Base-by-base conservation (phyloP, 116 monocot genomes). In the Phalaenopsis hybrid region DNA sequence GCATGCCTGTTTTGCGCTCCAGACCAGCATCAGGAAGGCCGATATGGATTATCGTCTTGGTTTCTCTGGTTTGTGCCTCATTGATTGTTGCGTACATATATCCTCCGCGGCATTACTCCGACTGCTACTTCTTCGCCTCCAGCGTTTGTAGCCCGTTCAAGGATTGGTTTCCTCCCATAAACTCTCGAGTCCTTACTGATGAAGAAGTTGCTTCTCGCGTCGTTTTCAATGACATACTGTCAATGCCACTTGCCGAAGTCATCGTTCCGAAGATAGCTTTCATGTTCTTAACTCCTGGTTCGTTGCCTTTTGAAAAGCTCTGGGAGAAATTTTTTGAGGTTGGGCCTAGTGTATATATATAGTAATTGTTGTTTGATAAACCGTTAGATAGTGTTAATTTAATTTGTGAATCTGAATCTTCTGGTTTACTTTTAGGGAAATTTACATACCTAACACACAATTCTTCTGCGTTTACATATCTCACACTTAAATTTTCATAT, bases 241-340 rank as follows among this genome's bases (percentile, higher is more conserved):
- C 81, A 0, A 78, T 85, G 70, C 92, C 91, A 46, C 75, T 85
- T 33, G 59, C 85, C 59, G 81, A 65, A 31, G 80, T 89, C 45
- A 86, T 80, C 43, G 91, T 78, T 79, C 68, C 91, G 15, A 99
- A 99, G 79, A 86, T 99, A 81, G 99, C 99, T 77, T 99, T 99
- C 79, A 87, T 99, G 90, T 99, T 99, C 73, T 85, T 99, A 61
- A 99, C 90, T 43, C 95, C 91, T 13, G 99, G 99, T 52, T 84
- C 94, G 76, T 86, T 99, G 81, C 95, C 99, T 11, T 99, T 99
- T 81, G 99, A 99, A 75, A 99, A 86, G 75, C 86, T 99, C 1
- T 99, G 99, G 99, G 99, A 99, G 91, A 87, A 85, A 63, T 94
- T 95, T 79, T 94, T 99, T 78, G 63, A 43, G 91, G 99, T 99